Conservation (phyloP, 129 eudicot species). For the Sambucus nigra region DNA sequence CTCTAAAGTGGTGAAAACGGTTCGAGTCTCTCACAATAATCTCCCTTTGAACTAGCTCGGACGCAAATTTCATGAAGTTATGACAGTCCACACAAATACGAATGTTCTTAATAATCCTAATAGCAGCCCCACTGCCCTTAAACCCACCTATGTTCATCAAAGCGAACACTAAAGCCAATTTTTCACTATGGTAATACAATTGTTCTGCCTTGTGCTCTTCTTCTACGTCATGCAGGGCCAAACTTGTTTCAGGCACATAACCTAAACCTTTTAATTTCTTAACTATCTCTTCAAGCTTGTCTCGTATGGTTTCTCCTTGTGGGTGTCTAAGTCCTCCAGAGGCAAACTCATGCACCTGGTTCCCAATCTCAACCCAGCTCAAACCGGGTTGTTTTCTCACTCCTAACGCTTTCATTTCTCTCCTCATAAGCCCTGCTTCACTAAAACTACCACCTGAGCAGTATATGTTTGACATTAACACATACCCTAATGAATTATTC, state of each 20-base stretch:
- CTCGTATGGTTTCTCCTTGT: constrained; percentile 31
- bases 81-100: constrained; percentile 77
- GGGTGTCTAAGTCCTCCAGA: constrained; percentile 62
- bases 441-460: constrained; percentile 45
- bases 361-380: constrained; percentile 71
- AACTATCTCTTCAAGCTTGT: constrained; percentile 28
- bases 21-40: constrained; percentile 69
- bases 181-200: constrained; percentile 63
- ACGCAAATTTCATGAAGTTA: constrained; percentile 56
- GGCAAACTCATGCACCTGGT: constrained; percentile 59
- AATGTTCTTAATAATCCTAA: constrained; percentile 63
- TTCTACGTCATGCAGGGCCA: constrained; percentile 52
- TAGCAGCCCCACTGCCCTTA: constrained; percentile 14
- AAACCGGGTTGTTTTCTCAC: constrained; percentile 74
- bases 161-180: constrained; percentile 58
- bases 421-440: constrained; percentile 44
- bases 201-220: constrained; percentile 68
- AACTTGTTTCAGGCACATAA: constrained; percentile 54
- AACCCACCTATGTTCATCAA: constrained; percentile 27
- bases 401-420: constrained; percentile 46
- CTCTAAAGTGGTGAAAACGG: constrained; percentile 60
- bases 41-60: constrained; percentile 39
- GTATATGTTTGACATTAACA: constrained; percentile 51
- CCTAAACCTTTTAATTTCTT: constrained; percentile 42
- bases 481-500: constrained; percentile 54